Evolutionary conservation across 768 basidiomycete genomes (phyloP).

Genomic region (Mycena epipterygia): DNA sequence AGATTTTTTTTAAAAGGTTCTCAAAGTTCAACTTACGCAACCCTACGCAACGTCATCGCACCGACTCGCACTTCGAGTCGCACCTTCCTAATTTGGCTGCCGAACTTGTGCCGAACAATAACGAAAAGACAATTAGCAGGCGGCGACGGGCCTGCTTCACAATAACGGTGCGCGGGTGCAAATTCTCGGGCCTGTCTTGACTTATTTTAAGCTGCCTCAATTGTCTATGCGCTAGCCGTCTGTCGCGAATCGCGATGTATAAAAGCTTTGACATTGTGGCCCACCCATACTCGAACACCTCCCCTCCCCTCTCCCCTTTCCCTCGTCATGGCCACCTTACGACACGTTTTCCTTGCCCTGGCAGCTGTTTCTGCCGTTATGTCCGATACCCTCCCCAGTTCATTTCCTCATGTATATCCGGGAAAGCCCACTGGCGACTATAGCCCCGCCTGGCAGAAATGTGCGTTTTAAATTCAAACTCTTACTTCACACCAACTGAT

Average conservation of each 20-base stretch:
- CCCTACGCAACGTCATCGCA: too few relatives aligned
- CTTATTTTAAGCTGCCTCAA: constrained; percentile 19
- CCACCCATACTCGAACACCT: not conserved
- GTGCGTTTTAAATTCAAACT: constrained; percentile 50
- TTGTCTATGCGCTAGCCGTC: constrained; percentile 18
- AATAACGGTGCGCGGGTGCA: constrained; percentile 17
- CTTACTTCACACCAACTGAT: not conserved
- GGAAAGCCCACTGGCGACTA: constrained; percentile 62
- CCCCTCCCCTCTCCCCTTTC: constrained; percentile 8
- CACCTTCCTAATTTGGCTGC: constrained; percentile 15
- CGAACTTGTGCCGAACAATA: constrained; percentile 26
- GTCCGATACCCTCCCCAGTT: constrained; percentile 51
- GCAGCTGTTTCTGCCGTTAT: constrained; percentile 40
- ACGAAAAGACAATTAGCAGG: constrained; percentile 8
- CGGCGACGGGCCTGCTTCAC: not conserved
- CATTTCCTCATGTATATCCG: constrained; percentile 64
- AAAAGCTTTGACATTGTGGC: not conserved
- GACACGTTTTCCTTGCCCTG: constrained; percentile 41
- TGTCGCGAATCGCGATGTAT: constrained; percentile 1
- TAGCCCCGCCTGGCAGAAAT: constrained; percentile 72
- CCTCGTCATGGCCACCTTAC: constrained; percentile 43
- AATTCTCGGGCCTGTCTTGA: not conserved
- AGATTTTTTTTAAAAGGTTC: too few relatives aligned
- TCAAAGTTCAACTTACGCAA: too few relatives aligned
- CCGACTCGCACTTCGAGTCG: too few relatives aligned